Percentiles rank a stretch among this genome's conserved stretches.
Conservation (phyloP, 805 yeast genomes). For the Grigorovia humatica region DNA sequence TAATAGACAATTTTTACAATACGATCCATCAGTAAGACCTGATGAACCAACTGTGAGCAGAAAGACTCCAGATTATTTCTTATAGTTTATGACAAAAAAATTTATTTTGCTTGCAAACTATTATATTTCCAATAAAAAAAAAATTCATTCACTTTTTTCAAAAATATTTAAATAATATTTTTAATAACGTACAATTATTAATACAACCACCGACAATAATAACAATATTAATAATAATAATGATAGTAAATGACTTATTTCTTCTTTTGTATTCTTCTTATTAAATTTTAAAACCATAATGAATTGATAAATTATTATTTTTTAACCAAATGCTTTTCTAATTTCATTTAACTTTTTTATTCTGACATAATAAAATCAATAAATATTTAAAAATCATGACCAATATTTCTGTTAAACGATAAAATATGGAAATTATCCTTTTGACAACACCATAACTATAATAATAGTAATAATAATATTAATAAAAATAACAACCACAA, state of each 20-base stretch:
- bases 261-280: neutral
- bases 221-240: neutral
- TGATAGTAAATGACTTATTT: neutral
- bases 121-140: neutral
- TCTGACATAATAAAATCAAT: neutral
- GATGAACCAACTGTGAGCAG: slow-evolving; percentile 97
- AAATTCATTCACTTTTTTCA: neutral
- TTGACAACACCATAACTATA: neutral
- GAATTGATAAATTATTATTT: neutral
- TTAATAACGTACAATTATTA: neutral
- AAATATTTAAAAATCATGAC: neutral
- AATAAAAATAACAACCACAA: too few species aligned
- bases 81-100: slow-evolving; percentile 31
- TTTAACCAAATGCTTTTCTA: neutral
- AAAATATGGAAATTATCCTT: neutral
- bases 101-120: neutral
- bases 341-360: neutral
- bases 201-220: neutral
- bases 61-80: slow-evolving; percentile 94
- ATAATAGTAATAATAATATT: too few species aligned
- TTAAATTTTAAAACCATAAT: neutral
- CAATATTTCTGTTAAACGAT: neutral
- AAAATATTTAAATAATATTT: neutral
- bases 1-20: slow-evolving; percentile 83
- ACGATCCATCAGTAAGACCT: slow-evolving; percentile 93